phyloP scores from a whole-genome alignment of 2,329 filamentous ascomycete genomes.

The Fusarium transvaalense region DNA sequence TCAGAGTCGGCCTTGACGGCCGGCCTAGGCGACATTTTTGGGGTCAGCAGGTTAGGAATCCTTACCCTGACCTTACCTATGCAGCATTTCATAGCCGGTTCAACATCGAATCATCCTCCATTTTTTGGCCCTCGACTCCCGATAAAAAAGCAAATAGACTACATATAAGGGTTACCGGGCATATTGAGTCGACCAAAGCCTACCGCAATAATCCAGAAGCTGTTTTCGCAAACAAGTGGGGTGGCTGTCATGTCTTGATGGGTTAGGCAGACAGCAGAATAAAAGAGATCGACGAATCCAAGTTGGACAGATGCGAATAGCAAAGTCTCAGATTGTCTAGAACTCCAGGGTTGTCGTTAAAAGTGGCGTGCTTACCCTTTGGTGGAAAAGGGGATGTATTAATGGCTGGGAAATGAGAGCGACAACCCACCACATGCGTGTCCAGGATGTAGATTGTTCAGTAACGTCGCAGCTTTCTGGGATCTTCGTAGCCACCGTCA shows the following conservation, averaged over 20 bases:
- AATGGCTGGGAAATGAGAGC: constrained; percentile 37
- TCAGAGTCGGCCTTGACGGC: constrained; percentile 35
- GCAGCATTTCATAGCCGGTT: constrained; percentile 39
- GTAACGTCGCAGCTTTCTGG: constrained; percentile 74
- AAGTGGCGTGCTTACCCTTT: constrained; percentile 41
- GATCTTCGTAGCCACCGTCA: constrained; percentile 86
- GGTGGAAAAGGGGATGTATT: constrained; percentile 39
- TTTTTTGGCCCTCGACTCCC: constrained; percentile 32
- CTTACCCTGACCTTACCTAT: constrained; percentile 70
- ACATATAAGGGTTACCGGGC: constrained; percentile 49
- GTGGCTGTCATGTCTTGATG: constrained; percentile 12
- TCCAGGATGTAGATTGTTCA: constrained; percentile 47
- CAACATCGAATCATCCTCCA: constrained; percentile 21
- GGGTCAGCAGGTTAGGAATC: constrained; percentile 55
- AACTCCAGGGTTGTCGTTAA: constrained; percentile 24
- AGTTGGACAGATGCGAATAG: background rate
- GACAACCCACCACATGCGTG: constrained; percentile 45
- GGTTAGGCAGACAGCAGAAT: constrained; percentile 20
- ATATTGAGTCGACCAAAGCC: constrained; percentile 28
- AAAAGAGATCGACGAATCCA: constrained; percentile 6
- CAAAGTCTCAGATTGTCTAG: constrained; percentile 4
- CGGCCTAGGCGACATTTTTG: constrained; percentile 35
- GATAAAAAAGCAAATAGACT: constrained; percentile 48
- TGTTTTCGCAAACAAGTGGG: background rate
- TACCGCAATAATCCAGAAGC: constrained; percentile 12